phyloP scores from a whole-genome alignment of 1,139 yeast species.

The Taphrina pruni region DNA sequence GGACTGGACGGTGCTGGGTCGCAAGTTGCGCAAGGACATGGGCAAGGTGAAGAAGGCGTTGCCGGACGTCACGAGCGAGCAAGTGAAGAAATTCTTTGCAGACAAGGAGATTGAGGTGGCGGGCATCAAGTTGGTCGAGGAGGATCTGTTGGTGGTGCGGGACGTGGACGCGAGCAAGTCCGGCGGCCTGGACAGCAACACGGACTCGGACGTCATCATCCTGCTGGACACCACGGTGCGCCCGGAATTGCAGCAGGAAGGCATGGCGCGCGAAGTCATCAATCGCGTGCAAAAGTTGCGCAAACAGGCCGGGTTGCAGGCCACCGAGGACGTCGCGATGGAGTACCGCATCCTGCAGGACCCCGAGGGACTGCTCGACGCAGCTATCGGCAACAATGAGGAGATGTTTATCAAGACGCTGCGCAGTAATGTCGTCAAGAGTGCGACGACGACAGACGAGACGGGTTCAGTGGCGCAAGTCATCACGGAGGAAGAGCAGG shows the following conservation, averaged over 20 bases:
- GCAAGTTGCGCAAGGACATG: constrained; percentile 91
- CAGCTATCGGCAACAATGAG: constrained; percentile 67
- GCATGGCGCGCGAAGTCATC: constrained; percentile 92
- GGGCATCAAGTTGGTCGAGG: constrained; percentile 83
- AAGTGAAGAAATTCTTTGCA: constrained; percentile 75
- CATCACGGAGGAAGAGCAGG: constrained; percentile 88
- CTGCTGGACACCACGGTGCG: constrained; percentile 86
- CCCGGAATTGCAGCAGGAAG: constrained; percentile 89
- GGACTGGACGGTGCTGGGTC: constrained; percentile 98
- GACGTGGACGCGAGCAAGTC: constrained; percentile 63
- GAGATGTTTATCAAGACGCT: constrained; percentile 78
- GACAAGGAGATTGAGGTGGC: constrained; percentile 82
- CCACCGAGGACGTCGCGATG: constrained; percentile 92
- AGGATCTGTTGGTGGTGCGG: constrained; percentile 88
- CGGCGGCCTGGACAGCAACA: constrained; percentile 49
- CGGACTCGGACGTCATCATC: constrained; percentile 83
- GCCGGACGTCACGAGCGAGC: constrained; percentile 77
- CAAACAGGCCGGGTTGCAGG: constrained; percentile 92
- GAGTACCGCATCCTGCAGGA: constrained; percentile 77
- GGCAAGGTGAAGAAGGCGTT: constrained; percentile 93
- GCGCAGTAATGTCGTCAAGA: constrained; percentile 53
- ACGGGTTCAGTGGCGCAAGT: constrained; percentile 49
- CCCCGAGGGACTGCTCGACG: constrained; percentile 61
- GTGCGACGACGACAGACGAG: constrained; percentile 46
- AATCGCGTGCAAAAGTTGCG: constrained; percentile 98